Percentiles rank a stretch among this genome's conserved stretches.
Evolutionary conservation across 2,329 filamentous ascomycete genomes (phyloP).

Genomic region (Clarireedia paspali): DNA sequence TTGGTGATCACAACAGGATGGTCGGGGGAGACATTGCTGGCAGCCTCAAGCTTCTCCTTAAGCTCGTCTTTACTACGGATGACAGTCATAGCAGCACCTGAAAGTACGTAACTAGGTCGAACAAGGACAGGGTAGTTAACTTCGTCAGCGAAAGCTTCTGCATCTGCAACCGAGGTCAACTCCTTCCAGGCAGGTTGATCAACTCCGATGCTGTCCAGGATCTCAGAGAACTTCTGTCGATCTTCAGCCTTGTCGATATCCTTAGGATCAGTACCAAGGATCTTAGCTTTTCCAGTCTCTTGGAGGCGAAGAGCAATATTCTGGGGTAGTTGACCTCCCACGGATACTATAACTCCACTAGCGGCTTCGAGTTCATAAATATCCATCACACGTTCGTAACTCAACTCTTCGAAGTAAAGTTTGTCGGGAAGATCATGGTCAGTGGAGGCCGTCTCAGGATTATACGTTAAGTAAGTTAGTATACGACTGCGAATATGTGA

Average conservation of each 20-base stretch:
- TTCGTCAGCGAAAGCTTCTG: slow-evolving; percentile 74
- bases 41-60: slow-evolving; percentile 89
- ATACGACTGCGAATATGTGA: not conserved
- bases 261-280: slow-evolving; percentile 85
- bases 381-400: slow-evolving; percentile 97
- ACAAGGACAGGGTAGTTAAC: slow-evolving; percentile 94
- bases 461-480: slow-evolving; percentile 12
- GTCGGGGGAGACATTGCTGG: slow-evolving; percentile 84
- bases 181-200: slow-evolving; percentile 99
- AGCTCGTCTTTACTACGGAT: slow-evolving; percentile 83
- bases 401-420: slow-evolving; percentile 94
- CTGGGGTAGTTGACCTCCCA: slow-evolving; percentile 92
- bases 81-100: slow-evolving; percentile 97
- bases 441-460: slow-evolving; percentile 63
- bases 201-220: slow-evolving; percentile 91
- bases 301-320: slow-evolving; percentile 95
- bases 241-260: slow-evolving; percentile 99
- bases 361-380: slow-evolving; percentile 91
- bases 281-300: slow-evolving; percentile 79
- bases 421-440: slow-evolving; percentile 87
- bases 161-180: slow-evolving; percentile 79
- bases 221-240: slow-evolving; percentile 95
- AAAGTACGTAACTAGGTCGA: slow-evolving; percentile 90
- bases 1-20: slow-evolving; percentile 98
- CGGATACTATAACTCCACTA: slow-evolving; percentile 84